A percentile compares a stretch with the other conserved stretches of the same genome.
phyloP scores from a whole-genome alignment of 495 filamentous ascomycete species.

The Aspergillus nidulans region DNA sequence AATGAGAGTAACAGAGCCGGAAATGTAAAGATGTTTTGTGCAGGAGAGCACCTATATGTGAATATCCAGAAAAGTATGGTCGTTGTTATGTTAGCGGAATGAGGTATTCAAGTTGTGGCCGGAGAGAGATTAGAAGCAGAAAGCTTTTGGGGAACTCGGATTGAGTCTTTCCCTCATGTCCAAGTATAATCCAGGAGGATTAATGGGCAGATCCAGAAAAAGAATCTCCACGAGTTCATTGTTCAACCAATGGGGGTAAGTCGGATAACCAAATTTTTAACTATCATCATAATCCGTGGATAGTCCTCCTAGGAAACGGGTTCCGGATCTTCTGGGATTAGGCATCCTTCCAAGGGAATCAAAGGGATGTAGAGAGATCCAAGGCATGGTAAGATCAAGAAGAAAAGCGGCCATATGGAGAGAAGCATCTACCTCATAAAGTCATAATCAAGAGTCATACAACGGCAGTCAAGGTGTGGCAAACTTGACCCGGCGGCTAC shows the following conservation, averaged over 20 bases:
- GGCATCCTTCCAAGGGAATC: not conserved
- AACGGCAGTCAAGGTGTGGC: conserved; percentile 36
- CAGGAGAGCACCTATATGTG: not conserved
- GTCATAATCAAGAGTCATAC: conserved; percentile 1
- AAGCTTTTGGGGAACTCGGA: not conserved
- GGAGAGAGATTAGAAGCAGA: not conserved
- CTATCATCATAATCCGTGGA: conserved; percentile 3
- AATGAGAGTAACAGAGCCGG: not conserved
- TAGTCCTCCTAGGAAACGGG: not conserved
- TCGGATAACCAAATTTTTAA: conserved; percentile 5
- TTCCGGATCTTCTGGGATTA: not conserved
- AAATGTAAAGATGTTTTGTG: not conserved
- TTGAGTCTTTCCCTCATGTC: not conserved
- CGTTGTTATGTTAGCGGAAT: not conserved
- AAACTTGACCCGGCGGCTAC: conserved; percentile 43
- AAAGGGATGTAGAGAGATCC: conserved; percentile 3
- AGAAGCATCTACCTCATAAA: conserved; percentile 5
- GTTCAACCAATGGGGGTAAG: not conserved
- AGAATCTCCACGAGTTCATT: not conserved
- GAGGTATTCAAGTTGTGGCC: not conserved
- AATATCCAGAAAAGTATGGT: not conserved
- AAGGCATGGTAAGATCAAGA: not conserved
- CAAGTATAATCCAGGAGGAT: not conserved
- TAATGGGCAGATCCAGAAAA: not conserved
- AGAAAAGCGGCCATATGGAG: conserved; percentile 1